Evolutionary conservation across 371 early-diverging fungal genomes (phyloP).

Genomic region (Mortierella sp.): DNA sequence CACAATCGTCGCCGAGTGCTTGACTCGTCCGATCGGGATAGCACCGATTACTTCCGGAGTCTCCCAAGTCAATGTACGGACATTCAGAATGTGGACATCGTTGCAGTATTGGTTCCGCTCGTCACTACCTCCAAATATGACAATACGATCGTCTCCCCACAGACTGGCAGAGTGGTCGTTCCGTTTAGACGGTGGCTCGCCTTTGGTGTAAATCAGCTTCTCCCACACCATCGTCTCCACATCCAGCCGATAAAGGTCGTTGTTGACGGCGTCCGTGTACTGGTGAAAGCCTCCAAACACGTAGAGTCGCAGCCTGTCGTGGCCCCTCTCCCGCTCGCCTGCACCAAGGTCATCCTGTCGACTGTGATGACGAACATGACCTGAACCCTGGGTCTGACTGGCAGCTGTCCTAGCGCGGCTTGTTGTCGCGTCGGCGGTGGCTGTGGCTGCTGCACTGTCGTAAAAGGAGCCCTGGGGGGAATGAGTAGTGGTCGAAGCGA

Average conservation of each 20-base stretch:
- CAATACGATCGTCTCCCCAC: constrained; percentile 72
- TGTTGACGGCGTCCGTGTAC: constrained; percentile 78
- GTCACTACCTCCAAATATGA: constrained; percentile 85
- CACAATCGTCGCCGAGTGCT: constrained; percentile 79
- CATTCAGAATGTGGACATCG: constrained; percentile 73
- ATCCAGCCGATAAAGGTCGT: constrained; percentile 69
- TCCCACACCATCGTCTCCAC: constrained; percentile 67
- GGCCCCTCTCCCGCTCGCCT: constrained; percentile 12
- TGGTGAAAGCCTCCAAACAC: constrained; percentile 82
- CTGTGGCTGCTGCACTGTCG: constrained; percentile 11
- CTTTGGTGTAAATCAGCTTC: constrained; percentile 72
- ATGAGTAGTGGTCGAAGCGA: constrained; percentile 13
- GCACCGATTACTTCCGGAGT: constrained; percentile 68
- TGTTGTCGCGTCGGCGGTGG: background rate
- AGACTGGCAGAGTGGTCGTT: constrained; percentile 76
- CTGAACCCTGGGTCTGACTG: constrained; percentile 16
- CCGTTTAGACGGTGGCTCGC: constrained; percentile 73
- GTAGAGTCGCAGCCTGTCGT: constrained; percentile 59
- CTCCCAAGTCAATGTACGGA: constrained; percentile 74
- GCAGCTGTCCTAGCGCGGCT: constrained; percentile 12
- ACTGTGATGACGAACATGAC: constrained; percentile 29
- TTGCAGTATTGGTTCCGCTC: constrained; percentile 70
- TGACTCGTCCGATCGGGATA: constrained; percentile 68
- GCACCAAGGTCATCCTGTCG: constrained; percentile 27
- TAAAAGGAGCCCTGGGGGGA: constrained; percentile 14